Conservation (phyloP, 2,329 filamentous ascomycete genomes). For the Pseudocercospora eumusae region DNA sequence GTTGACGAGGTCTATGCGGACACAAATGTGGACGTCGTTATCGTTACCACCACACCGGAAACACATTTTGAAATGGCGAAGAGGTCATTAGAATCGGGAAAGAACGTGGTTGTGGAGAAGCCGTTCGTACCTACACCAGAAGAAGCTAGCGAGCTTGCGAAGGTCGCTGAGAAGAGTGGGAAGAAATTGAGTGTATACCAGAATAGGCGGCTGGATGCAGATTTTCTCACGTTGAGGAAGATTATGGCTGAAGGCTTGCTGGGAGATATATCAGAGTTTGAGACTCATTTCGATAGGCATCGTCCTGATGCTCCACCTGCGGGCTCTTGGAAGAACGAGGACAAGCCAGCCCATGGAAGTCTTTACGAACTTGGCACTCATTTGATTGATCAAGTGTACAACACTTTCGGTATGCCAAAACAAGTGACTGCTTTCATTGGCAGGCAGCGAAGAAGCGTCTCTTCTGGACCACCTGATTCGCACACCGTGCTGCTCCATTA, state of each 20-base stretch:
- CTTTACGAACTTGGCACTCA: constrained; percentile 77
- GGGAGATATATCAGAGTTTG: constrained; percentile 73
- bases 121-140: constrained; percentile 73
- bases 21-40: constrained; percentile 65
- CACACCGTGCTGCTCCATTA: constrained; percentile 69
- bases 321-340: constrained; percentile 66
- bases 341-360: constrained; percentile 65
- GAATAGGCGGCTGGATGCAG: constrained; percentile 73
- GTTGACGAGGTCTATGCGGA: constrained; percentile 66
- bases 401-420: constrained; percentile 68
- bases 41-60: constrained; percentile 71
- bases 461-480: constrained; percentile 55
- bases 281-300: constrained; percentile 79
- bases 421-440: constrained; percentile 67
- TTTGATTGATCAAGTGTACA: constrained; percentile 72
- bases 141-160: constrained; percentile 65
- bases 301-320: constrained; percentile 55
- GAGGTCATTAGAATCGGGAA: constrained; percentile 66
- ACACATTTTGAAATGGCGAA: constrained; percentile 68
- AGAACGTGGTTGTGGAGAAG: constrained; percentile 81
- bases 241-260: constrained; percentile 62
- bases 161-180: constrained; percentile 42
- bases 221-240: constrained; percentile 70
- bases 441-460: constrained; percentile 62
- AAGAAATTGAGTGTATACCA: constrained; percentile 52